Evolutionary conservation across 2,329 filamentous ascomycete genomes (phyloP).

Genomic region (Fusarium scirpi): DNA sequence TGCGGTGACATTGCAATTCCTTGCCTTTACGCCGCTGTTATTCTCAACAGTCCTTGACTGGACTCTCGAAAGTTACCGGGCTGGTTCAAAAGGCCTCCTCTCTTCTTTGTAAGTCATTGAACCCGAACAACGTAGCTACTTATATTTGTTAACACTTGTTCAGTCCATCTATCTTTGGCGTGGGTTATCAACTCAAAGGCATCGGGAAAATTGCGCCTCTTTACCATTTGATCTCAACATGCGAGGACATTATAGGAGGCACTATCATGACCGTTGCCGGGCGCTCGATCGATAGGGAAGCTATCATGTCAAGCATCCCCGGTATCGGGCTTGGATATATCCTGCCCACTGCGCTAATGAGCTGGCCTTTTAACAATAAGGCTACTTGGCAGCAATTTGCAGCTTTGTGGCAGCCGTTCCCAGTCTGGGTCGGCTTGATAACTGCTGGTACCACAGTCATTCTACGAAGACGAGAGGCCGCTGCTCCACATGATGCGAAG

Average conservation of each 20-base stretch:
- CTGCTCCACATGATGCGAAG: fast-evolving
- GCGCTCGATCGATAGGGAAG: not conserved
- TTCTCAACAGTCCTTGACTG: slow-evolving; percentile 1
- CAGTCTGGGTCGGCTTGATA: not conserved
- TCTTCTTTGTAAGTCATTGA: not conserved
- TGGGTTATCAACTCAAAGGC: not conserved
- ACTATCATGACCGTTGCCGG: fast-evolving
- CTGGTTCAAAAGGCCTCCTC: not conserved
- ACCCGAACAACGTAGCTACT: fast-evolving
- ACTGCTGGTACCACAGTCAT: fast-evolving
- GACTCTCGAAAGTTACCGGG: slow-evolving; percentile 12
- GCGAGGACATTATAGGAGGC: fast-evolving
- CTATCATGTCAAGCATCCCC: fast-evolving
- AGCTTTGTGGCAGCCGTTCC: slow-evolving; percentile 9
- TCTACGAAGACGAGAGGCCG: fast-evolving
- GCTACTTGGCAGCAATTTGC: not conserved
- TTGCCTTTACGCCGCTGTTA: not conserved
- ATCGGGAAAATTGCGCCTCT: not conserved
- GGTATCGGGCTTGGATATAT: not conserved
- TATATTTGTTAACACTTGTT: fast-evolving
- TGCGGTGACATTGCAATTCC: not conserved
- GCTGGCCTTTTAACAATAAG: not conserved
- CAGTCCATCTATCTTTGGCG: not conserved
- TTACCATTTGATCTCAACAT: not conserved
- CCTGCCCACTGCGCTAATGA: not conserved